These are phyloP conservation scores for Pontederia paniculata DNA, from an alignment of 176 grass and related monocot species.

Conservation along the genomic window DNA sequence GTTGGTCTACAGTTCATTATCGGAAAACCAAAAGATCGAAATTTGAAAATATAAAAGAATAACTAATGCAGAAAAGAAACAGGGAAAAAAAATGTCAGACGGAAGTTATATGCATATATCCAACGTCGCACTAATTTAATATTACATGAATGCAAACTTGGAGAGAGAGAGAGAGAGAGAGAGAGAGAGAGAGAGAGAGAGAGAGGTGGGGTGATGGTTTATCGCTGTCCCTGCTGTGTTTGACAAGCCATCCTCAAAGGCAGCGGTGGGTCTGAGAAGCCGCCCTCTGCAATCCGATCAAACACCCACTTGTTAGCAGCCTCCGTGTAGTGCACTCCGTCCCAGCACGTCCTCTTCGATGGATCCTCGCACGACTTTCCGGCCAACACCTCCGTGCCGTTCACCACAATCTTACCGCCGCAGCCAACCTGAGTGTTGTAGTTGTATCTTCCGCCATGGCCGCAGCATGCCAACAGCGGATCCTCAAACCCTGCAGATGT, in stretches of 20 bases:
- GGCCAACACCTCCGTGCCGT: slow-evolving; percentile 45
- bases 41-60: too few relatives aligned
- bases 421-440: slow-evolving; percentile 39
- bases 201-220: too few relatives aligned
- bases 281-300: slow-evolving; percentile 27
- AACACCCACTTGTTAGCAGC: slow-evolving; percentile 81
- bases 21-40: too few relatives aligned
- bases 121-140: too few relatives aligned
- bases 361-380: slow-evolving; percentile 59
- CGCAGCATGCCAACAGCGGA: slow-evolving; percentile 63
- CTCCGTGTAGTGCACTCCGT: slow-evolving; percentile 80
- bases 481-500: slow-evolving; percentile 55
- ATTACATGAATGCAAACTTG: too few relatives aligned
- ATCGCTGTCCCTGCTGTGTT: background rate
- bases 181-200: too few relatives aligned
- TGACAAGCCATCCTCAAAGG: slow-evolving; percentile 35
- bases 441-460: slow-evolving; percentile 78
- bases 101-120: too few relatives aligned
- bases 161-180: too few relatives aligned
- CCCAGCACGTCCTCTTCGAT: slow-evolving; percentile 67
- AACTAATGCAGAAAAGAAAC: too few relatives aligned
- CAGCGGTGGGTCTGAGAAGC: slow-evolving; percentile 33
- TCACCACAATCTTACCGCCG: slow-evolving; percentile 45
- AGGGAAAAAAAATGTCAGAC: too few relatives aligned
- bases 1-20: too few relatives aligned